Base-by-base conservation (phyloP, 2,329 filamentous ascomycete genomes). In the Ceratocystis harringtonii region DNA sequence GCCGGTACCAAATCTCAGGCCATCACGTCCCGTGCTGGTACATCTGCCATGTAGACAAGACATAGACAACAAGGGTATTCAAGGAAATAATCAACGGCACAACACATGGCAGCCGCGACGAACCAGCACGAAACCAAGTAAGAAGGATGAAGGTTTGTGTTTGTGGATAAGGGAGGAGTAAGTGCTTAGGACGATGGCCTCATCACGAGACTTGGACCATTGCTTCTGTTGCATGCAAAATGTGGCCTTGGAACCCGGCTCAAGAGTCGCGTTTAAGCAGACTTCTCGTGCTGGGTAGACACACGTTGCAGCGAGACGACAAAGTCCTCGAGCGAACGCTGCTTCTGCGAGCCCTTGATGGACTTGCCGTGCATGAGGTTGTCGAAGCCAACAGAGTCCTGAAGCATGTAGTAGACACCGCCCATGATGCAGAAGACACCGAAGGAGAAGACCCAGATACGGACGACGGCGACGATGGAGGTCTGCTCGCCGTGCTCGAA, bases 361-460 rank as follows among this genome's bases (percentile, higher is more conserved):
- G 85, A 88, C 80, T 92, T 92, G 74, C 90, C 89, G 78, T 95
- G 90, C 88, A 95, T 94, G 69, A 95, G 81, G 79, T 94, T 92
- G 78, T 95, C 89, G 76, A 95, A 95, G 69, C 87, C 86, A 68
- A 82, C 77, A 72, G 85, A 90, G 75, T 88, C 88, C 75, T 92
- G 86, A 73, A 95, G 83, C 72, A 94, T 81, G 79, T 91, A 92
- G 76, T 78, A 78, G 50, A 87, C 76, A 74, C 84, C 85, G 72
- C 85, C 88, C 82, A 92, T 85, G 73, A 91, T 82, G 74, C 86
- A 90, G 81, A 95, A 94, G 72, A 95, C 81, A 74, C 90, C 91
- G 74, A 95, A 90, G 17, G 90, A 92, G 81, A 92, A 94, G 72
- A 94, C 84, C 89, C 90, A 95, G 74, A 95, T 83, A 81, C 90